Evolutionary conservation across 441 rosid species (phyloP).

Genomic region (Eutrema salsugineum): DNA sequence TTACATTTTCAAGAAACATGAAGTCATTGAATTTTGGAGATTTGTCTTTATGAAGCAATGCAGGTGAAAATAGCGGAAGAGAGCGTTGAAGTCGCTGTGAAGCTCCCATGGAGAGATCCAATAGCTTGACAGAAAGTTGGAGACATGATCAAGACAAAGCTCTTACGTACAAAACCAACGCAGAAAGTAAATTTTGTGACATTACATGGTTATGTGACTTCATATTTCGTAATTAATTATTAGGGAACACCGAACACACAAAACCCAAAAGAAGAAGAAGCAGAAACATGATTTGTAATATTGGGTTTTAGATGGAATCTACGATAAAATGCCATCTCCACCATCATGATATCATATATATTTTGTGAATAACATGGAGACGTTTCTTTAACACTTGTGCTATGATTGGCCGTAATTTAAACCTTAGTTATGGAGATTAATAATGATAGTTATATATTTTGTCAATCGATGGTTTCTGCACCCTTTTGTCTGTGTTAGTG

Average conservation of each 20-base stretch:
- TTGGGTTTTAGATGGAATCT: slow-evolving; percentile 2
- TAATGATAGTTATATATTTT: no score
- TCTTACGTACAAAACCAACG: neutral
- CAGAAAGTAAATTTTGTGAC: neutral
- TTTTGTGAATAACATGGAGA: neutral
- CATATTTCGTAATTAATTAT: neutral
- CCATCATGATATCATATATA: neutral
- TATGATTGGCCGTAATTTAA: neutral
- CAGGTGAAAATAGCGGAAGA: slow-evolving; percentile 21
- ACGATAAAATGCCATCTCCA: neutral
- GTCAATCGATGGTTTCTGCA: no score
- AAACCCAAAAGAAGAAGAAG: neutral
- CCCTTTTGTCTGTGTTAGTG: no score
- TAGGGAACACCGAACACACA: neutral
- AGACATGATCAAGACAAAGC: neutral
- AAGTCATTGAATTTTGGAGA: slow-evolving; percentile 5
- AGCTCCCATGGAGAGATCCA: slow-evolving; percentile 12
- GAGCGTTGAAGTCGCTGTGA: slow-evolving; percentile 15
- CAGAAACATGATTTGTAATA: neutral
- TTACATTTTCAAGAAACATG: neutral
- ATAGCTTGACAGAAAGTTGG: slow-evolving; percentile 2
- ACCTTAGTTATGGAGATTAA: no score
- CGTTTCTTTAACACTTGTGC: neutral
- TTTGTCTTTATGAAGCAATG: slow-evolving; percentile 12
- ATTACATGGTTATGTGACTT: neutral